Base-by-base conservation (phyloP, 2,329 filamentous ascomycete species). In the Nothopassalora personata region DNA sequence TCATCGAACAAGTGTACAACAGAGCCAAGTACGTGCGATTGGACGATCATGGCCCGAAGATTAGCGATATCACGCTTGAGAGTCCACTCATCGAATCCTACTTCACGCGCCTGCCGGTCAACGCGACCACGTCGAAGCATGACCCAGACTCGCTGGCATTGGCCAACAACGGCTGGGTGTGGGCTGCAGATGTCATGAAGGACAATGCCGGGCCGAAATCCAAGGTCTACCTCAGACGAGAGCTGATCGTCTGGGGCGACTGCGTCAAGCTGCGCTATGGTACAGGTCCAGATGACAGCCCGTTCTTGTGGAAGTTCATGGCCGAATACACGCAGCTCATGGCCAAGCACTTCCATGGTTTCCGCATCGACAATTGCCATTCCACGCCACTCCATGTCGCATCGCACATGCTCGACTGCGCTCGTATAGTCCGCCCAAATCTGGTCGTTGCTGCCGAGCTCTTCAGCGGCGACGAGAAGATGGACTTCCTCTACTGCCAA, bases 141-240 rank as follows among this genome's bases (percentile, higher is more conserved):
- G 86, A 86, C 58, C 81, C 86, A 1, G 87, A 87, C 58, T 87
- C 91, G 47, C 81, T 96, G 49, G 90, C 90, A 2, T 77, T 99
- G 54, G 92, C 87, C 45, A 97, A 97, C 76, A 99, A 99, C 71
- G 94, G 94, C 47, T 99, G 94, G 94, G 92, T 99, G 8, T 99
- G 94, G 94, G 93, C 90, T 59, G 93, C 93, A 5, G 95, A 97
- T 75, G 93, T 94, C 1, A 83, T 97, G 75, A 83, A 90, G 47
- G 94, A 99, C 76, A 94, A 97, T 70, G 94, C 94, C 31, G 95
- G 95, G 0, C 88, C 91, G 0, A 81, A 89, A 50, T 96, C 93
- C 8, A 86, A 87, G 57, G 91, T 93, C n/a, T 99, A 99, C 70
- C 82, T 99, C n/a, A 85, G 91, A 54, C 85, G 94, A 66, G 91